Base-by-base conservation (phyloP, 768 basidiomycete species). In the Lactarius indigo region DNA sequence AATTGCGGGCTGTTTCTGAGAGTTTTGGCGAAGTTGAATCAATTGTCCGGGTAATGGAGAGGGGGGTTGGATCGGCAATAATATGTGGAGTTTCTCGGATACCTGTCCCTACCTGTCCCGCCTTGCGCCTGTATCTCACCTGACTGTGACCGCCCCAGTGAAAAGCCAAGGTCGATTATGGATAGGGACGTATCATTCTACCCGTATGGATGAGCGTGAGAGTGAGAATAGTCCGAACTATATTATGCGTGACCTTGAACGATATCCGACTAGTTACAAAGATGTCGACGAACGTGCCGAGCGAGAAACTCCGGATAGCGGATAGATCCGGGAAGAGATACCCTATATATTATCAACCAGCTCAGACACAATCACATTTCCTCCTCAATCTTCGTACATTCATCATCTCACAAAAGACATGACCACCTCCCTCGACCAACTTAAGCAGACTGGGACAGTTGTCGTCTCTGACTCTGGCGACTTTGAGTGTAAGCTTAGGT, bases 401-500 rank as follows among this genome's bases (percentile, higher is more conserved):
- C 66, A 69, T 66, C 72, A 71, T 60, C 72, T 57, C 47, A n/a
- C n/a, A 12, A 56, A 23, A 28, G 64, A 37, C 42, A 92, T 91
- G 91, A 82, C 89, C 69, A 91, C 83, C 74, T 90, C 91, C 57
- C 88, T 93, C 72, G 91, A 92, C 74, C 79, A 77, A 68, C 91
- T 96, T 76, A 96, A 96, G 76, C 85, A 89, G 72, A 91, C 91
- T 73, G 96, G 95, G 74, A 98, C 96, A 75, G 86, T 91, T 77
- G 96, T 98, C 79, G 94, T 96, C 75, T 95, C 93, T 57, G 96
- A 99, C 84, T 96, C 94, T 65, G 96, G 96, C 63, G 96, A 97
- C 80, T 96, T 97, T 76, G 92, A 92, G 79, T 84, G 94, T 83
- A 65, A 74, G 81, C 30, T 26, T 33, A 71, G 5, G 39, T 31